These are phyloP conservation scores for California macrophylla DNA, from an alignment of 441 rosid species.

Conservation along the genomic window DNA sequence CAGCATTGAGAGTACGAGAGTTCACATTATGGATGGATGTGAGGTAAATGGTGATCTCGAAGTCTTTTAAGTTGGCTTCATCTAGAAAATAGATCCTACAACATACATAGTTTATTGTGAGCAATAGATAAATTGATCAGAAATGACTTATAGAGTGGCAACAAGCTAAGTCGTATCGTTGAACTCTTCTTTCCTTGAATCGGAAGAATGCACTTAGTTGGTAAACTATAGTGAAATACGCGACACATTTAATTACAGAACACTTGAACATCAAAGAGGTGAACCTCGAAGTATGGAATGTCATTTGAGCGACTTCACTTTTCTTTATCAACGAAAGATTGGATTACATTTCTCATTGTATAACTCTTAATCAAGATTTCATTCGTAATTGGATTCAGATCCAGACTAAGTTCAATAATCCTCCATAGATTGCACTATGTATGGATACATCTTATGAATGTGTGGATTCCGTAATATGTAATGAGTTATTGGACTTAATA, in stretches of 20 bases:
- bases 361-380: not conserved
- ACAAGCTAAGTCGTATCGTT: not conserved
- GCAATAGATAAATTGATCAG: too few relatives aligned
- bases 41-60: too few relatives aligned
- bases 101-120: not conserved
- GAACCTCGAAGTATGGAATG: not conserved
- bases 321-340: not conserved
- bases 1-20: not conserved
- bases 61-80: not conserved
- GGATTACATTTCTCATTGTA: not conserved
- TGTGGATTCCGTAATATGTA: not conserved
- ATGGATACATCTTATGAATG: not conserved
- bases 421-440: not conserved
- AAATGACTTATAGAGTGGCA: too few relatives aligned
- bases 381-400: not conserved
- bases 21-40: not conserved
- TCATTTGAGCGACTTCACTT: not conserved
- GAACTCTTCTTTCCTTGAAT: not conserved
- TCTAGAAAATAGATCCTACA: not conserved
- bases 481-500: not conserved
- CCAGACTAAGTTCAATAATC: not conserved
- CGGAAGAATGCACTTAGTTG: not conserved
- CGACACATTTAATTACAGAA: not conserved
- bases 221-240: not conserved
- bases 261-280: not conserved